A percentile compares a stretch with the other conserved stretches of the same genome.
These are phyloP conservation scores for Lipomyces yamanashiensis DNA, from an alignment of 805 yeast genomes.

Conservation along the genomic window DNA sequence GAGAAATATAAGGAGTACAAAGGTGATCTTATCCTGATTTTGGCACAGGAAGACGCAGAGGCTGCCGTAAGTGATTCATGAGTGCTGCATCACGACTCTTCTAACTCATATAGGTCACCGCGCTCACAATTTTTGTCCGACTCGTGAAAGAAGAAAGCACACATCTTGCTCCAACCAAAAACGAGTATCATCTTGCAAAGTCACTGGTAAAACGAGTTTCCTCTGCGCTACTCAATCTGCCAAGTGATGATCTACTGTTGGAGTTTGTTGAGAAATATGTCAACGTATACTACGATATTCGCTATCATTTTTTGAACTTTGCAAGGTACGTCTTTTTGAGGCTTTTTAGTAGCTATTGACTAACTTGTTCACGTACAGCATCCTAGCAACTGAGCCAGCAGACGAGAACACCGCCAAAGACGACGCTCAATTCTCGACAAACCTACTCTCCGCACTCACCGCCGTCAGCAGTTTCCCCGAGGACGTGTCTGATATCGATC, in stretches of 20 bases:
- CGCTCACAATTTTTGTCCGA: slow-evolving; percentile 45
- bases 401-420: background rate
- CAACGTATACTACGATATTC: slow-evolving; percentile 70
- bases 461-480: slow-evolving; percentile 37
- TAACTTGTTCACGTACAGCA: slow-evolving; percentile 20
- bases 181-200: slow-evolving; percentile 68
- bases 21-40: slow-evolving; percentile 49
- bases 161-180: slow-evolving; percentile 54
- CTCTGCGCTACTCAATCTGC: slow-evolving; percentile 44
- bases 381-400: background rate
- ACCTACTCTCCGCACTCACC: slow-evolving; percentile 36
- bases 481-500: slow-evolving; percentile 35
- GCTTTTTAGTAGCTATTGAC: slow-evolving; percentile 44
- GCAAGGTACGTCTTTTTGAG: slow-evolving; percentile 37
- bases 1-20: slow-evolving; percentile 63
- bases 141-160: slow-evolving; percentile 59
- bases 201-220: slow-evolving; percentile 53
- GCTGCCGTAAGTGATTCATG: slow-evolving; percentile 49
- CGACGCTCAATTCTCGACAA: slow-evolving; percentile 24
- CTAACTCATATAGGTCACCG: slow-evolving; percentile 23
- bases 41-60: slow-evolving; percentile 49
- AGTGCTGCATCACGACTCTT: slow-evolving; percentile 50
- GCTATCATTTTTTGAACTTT: slow-evolving; percentile 69
- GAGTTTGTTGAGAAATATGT: slow-evolving; percentile 66
- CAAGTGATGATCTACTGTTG: slow-evolving; percentile 48